Conservation (phyloP, 2,329 filamentous ascomycete species). For the Exserohilum rostratum region DNA sequence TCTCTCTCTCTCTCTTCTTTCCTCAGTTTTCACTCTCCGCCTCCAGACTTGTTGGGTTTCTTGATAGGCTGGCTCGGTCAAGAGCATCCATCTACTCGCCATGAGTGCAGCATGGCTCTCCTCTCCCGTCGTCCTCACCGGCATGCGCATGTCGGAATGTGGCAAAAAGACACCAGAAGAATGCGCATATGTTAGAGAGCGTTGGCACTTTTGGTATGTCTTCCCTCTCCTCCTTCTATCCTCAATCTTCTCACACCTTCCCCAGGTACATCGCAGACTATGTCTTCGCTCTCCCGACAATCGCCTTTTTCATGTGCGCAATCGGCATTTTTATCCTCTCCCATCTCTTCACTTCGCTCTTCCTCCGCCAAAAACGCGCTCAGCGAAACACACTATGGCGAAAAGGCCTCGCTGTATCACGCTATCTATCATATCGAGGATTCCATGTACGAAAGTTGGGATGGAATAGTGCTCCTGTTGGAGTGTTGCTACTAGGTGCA, state of each 20-base stretch:
- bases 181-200: constrained; percentile 54
- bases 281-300: constrained; percentile 58
- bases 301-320: constrained; percentile 60
- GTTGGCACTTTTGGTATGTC: constrained; percentile 59
- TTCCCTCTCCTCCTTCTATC: background rate
- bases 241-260: background rate
- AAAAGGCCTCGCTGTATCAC: constrained; percentile 23
- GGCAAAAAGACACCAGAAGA: constrained; percentile 51
- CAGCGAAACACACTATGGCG: constrained; percentile 13
- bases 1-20: no score
- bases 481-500: constrained; percentile 30
- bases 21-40: no score
- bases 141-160: constrained; percentile 30
- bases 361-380: constrained; percentile 27
- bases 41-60: background rate
- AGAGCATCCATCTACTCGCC: background rate
- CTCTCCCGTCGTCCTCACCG: constrained; percentile 18
- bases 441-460: constrained; percentile 26
- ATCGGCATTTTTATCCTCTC: constrained; percentile 57
- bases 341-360: constrained; percentile 41
- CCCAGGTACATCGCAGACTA: constrained; percentile 60
- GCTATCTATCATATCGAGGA: constrained; percentile 38
- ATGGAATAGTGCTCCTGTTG: constrained; percentile 40
- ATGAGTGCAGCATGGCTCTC: constrained; percentile 28
- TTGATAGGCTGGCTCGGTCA: background rate